Conservation (phyloP, 2,329 filamentous ascomycete species). For the Aureobasidium pullulans region DNA sequence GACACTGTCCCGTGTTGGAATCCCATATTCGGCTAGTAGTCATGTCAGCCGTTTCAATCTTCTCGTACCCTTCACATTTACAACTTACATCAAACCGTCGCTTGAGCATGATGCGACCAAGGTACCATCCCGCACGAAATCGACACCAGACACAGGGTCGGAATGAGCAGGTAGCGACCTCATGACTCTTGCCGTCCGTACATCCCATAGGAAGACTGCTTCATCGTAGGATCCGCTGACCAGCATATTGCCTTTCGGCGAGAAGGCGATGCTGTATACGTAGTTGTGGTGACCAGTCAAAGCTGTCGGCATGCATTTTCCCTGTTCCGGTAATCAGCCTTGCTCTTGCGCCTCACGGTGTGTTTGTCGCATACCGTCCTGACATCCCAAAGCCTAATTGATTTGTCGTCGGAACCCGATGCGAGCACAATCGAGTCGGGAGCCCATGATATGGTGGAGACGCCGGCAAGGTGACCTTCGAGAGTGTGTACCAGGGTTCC, state of each 20-base stretch:
- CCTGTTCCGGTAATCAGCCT: constrained; percentile 25
- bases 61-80: not conserved
- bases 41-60: not conserved
- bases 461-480: constrained; percentile 85
- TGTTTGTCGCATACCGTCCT: constrained; percentile 35
- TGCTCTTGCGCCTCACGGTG: not conserved
- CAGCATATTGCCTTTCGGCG: constrained; percentile 96
- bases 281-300: constrained; percentile 92
- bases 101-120: constrained; percentile 85
- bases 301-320: constrained; percentile 51
- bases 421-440: constrained; percentile 83
- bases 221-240: constrained; percentile 95
- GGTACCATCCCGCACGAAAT: constrained; percentile 87
- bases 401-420: constrained; percentile 91
- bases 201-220: constrained; percentile 94
- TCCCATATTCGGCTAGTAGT: constrained; percentile 75
- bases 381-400: constrained; percentile 84
- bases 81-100: constrained; percentile 72
- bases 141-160: constrained; percentile 87
- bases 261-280: constrained; percentile 87
- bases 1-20: constrained; percentile 85
- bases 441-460: constrained; percentile 90
- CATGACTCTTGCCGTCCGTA: constrained; percentile 81
- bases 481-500: constrained; percentile 80
- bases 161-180: constrained; percentile 86